Evolutionary conservation across 1,284 basidiomycete genomes (phyloP).

Genomic region (Ustilago loliicola): DNA sequence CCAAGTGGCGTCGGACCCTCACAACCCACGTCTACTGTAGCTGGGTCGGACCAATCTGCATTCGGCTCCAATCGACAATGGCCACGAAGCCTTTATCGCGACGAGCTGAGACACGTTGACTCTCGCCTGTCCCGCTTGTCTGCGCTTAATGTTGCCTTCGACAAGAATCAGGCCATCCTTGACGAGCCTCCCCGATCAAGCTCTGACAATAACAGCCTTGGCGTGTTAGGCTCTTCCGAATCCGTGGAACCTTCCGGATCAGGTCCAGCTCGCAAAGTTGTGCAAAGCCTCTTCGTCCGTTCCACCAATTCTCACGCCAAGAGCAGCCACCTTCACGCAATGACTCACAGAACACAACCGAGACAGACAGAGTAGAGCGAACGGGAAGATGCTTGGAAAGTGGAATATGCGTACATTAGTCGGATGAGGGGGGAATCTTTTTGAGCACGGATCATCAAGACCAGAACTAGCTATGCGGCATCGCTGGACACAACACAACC

Average conservation of each 20-base stretch:
- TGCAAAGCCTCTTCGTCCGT: not conserved
- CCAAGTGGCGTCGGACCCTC: not conserved
- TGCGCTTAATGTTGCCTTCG: not conserved
- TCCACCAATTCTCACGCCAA: slow-evolving; percentile 7
- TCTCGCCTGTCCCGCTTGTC: slow-evolving; percentile 1
- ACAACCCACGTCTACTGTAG: too few species aligned
- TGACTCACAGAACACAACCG: not conserved
- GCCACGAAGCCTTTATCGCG: not conserved
- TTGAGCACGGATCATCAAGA: slow-evolving; percentile 37
- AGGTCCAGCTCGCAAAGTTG: not conserved
- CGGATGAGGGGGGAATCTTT: slow-evolving; percentile 42
- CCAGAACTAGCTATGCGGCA: slow-evolving; percentile 1
- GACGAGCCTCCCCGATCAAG: not conserved
- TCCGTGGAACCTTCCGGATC: slow-evolving; percentile 10
- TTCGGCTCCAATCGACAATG: not conserved
- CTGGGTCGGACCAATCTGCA: too few species aligned
- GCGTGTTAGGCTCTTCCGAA: slow-evolving; percentile 1
- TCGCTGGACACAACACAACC: not conserved
- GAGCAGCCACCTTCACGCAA: not conserved
- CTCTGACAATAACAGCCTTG: not conserved
- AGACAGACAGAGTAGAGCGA: slow-evolving; percentile 14
- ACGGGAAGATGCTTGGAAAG: slow-evolving; percentile 49
- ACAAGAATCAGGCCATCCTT: slow-evolving; percentile 4
- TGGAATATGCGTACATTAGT: slow-evolving; percentile 52
- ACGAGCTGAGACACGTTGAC: slow-evolving; percentile 6